Conservation (phyloP, 2,329 filamentous ascomycete genomes). For the Ophiognomonia clavigignenti-juglandacearum region DNA sequence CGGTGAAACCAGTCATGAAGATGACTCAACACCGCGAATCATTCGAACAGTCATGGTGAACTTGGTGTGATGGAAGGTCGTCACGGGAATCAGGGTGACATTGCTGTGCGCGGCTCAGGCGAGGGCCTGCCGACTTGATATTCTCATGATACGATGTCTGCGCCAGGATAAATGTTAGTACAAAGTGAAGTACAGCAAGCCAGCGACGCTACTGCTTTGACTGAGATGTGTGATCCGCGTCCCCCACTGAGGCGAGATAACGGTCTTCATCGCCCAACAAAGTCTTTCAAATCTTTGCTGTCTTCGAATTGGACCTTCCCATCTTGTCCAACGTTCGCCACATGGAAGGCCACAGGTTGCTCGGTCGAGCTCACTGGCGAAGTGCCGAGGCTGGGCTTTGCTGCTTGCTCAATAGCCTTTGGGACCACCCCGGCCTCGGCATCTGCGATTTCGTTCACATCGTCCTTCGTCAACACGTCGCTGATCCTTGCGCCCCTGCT, state of each 20-base stretch:
- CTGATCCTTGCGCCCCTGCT: conserved; percentile 75
- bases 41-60: too few species aligned
- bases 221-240: background rate
- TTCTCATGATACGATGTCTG: too few species aligned
- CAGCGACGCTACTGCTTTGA: background rate
- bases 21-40: too few species aligned
- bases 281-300: conserved; percentile 52
- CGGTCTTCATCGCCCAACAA: conserved; percentile 36
- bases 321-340: conserved; percentile 53
- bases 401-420: conserved; percentile 47
- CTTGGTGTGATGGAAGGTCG: too few species aligned
- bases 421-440: conserved; percentile 67
- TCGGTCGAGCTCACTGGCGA: conserved; percentile 27
- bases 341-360: conserved; percentile 42
- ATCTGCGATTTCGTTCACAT: conserved; percentile 89
- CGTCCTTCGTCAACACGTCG: conserved; percentile 70
- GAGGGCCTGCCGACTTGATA: too few species aligned
- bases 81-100: too few species aligned
- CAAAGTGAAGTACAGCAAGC: background rate
- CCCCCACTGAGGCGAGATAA: background rate
- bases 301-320: conserved; percentile 65
- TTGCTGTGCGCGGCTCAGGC: too few species aligned
- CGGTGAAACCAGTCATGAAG: too few species aligned
- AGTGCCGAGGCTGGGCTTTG: conserved; percentile 29
- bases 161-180: too few species aligned